Percentiles rank a stretch among this genome's conserved stretches.
Evolutionary conservation across 345 rosid species (phyloP).

Genomic region (Schrenkiella parvula): DNA sequence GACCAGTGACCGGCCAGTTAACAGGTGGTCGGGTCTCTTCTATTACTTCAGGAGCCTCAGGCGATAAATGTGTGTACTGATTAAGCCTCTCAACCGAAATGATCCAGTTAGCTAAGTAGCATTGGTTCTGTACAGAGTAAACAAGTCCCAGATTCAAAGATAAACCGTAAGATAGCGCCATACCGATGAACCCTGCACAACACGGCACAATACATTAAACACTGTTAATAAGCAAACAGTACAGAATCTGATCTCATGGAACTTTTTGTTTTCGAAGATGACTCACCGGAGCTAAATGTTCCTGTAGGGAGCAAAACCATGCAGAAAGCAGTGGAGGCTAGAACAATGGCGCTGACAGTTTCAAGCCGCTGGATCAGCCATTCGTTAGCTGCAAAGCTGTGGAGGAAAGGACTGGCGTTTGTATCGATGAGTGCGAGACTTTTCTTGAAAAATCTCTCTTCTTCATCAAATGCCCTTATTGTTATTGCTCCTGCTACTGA

Average conservation of each 20-base stretch:
- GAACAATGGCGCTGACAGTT: slow-evolving; percentile 63
- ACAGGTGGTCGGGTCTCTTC: slow-evolving; percentile 69
- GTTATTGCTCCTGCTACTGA: slow-evolving; percentile 88
- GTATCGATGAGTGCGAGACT: slow-evolving; percentile 65
- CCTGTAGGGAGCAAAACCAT: slow-evolving; percentile 95
- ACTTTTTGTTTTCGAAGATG: neutral
- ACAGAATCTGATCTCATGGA: neutral
- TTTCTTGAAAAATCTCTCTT: slow-evolving; percentile 75
- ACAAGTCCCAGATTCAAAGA: slow-evolving; percentile 76
- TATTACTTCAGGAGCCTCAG: slow-evolving; percentile 86
- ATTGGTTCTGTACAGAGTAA: slow-evolving; percentile 78
- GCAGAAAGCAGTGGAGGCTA: slow-evolving; percentile 86
- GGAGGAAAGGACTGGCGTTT: slow-evolving; percentile 92
- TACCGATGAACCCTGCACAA: slow-evolving; percentile 80
- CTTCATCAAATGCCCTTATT: slow-evolving; percentile 84
- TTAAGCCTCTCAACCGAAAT: slow-evolving; percentile 91
- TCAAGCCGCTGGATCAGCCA: slow-evolving; percentile 93
- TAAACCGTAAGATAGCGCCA: slow-evolving; percentile 98
- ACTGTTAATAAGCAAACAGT: neutral
- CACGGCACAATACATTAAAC: neutral
- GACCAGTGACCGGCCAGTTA: slow-evolving; percentile 79
- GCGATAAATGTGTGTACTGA: slow-evolving; percentile 82
- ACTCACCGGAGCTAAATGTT: slow-evolving; percentile 78
- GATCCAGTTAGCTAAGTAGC: slow-evolving; percentile 77
- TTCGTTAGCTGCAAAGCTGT: slow-evolving; percentile 82